Conservation (phyloP, 306 rosid genomes). For the Phaseolus lunatus region DNA sequence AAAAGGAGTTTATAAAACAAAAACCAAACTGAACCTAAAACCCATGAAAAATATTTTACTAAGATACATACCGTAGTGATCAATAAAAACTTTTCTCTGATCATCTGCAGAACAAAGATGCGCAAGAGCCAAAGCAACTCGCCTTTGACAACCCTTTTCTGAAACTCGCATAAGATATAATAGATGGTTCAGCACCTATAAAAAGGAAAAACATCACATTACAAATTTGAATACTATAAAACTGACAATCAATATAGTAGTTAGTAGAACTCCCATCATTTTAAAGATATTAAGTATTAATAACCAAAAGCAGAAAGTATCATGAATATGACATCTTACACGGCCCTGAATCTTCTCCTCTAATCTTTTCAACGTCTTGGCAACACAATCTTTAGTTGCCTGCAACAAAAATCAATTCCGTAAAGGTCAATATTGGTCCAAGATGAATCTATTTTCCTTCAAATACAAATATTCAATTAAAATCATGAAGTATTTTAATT, state of each 20-base stretch:
- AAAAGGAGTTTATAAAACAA: constrained; percentile 36
- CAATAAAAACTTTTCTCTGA: constrained; percentile 80
- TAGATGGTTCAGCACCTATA: constrained; percentile 88
- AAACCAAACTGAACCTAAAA: constrained; percentile 38
- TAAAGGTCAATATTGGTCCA: constrained; percentile 31
- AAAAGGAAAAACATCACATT: constrained; percentile 44
- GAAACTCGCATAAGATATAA: constrained; percentile 89
- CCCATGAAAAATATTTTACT: constrained; percentile 16
- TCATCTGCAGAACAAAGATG: constrained; percentile 91
- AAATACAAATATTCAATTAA: constrained; percentile 9
- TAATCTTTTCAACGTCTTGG: constrained; percentile 97
- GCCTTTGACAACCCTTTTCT: constrained; percentile 82
- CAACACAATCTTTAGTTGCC: constrained; percentile 99
- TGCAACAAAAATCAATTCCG: constrained; percentile 52
- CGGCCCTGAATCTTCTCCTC: constrained; percentile 97
- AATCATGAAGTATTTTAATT: background rate
- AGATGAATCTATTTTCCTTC: constrained; percentile 17
- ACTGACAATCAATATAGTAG: constrained; percentile 10
- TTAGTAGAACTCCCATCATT: constrained; percentile 10
- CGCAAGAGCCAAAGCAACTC: constrained; percentile 94
- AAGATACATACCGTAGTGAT: constrained; percentile 68
- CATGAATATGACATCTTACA: constrained; percentile 59
- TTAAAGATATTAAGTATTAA: constrained; percentile 21
- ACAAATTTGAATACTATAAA: constrained; percentile 37
- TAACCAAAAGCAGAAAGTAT: constrained; percentile 33